Conservation (phyloP, 805 yeast genomes). For the Sporopachydermia lactativora region DNA sequence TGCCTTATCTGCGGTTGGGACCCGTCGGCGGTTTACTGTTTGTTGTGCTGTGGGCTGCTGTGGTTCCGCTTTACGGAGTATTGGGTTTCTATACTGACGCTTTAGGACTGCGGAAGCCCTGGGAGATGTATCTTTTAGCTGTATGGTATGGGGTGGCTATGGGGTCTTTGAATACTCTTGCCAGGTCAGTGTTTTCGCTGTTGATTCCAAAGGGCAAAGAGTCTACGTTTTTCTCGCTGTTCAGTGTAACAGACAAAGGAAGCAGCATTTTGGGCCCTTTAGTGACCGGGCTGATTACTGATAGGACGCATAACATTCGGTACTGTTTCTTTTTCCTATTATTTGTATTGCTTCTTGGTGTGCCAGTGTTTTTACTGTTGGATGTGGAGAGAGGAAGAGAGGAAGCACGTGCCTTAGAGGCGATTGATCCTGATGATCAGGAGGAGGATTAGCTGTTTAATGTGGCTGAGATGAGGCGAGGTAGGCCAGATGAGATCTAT, state of each 20-base stretch:
- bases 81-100: constrained; percentile 42
- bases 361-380: constrained; percentile 40
- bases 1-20: constrained; percentile 23
- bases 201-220: constrained; percentile 67
- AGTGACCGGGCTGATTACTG: constrained; percentile 58
- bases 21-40: constrained; percentile 36
- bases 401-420: constrained; percentile 34
- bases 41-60: constrained; percentile 43
- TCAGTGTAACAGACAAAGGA: constrained; percentile 70
- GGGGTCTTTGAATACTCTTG: constrained; percentile 59
- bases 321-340: constrained; percentile 56
- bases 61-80: constrained; percentile 61
- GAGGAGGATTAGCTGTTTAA: too few relatives aligned
- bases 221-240: constrained; percentile 60
- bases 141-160: constrained; percentile 64
- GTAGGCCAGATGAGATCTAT: too few relatives aligned
- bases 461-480: too few relatives aligned
- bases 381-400: constrained; percentile 48
- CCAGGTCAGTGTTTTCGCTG: constrained; percentile 53
- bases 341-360: constrained; percentile 34
- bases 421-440: constrained; percentile 13
- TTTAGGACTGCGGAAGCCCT: constrained; percentile 46
- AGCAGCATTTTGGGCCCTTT: constrained; percentile 64
- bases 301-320: constrained; percentile 58
- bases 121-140: constrained; percentile 57